phyloP scores from a whole-genome alignment of 371 early-diverging fungal genomes.

The Polyrhizophydium stewartii region DNA sequence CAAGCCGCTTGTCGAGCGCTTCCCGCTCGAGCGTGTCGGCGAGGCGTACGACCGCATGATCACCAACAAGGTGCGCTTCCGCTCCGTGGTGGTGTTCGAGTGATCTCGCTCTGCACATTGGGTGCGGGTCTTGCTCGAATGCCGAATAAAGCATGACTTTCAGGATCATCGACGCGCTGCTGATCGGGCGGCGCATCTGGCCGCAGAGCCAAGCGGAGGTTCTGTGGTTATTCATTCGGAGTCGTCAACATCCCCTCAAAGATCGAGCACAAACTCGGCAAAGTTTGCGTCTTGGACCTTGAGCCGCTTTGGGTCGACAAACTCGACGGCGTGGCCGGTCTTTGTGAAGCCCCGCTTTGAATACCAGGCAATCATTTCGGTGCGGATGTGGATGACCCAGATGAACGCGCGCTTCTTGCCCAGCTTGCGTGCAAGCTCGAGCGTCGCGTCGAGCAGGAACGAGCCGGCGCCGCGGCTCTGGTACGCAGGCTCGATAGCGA shows the following conservation, averaged over 20 bases:
- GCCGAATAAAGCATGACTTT: no score
- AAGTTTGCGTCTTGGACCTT: neutral
- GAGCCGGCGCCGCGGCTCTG: conserved; percentile 1
- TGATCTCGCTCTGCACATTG: no score
- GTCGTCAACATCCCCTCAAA: no score
- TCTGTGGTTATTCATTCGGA: no score
- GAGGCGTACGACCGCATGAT: conserved; percentile 9
- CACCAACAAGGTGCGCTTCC: conserved; percentile 8
- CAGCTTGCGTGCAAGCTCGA: neutral
- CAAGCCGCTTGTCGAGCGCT: conserved; percentile 8
- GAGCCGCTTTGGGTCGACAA: neutral
- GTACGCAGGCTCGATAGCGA: conserved; percentile 1
- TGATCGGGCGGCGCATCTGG: no score
- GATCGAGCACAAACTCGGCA: neutral
- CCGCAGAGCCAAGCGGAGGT: no score
- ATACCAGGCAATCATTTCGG: conserved; percentile 1
- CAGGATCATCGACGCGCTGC: no score
- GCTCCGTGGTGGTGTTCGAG: conserved; percentile 6
- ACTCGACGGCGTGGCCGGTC: neutral
- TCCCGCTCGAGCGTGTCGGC: neutral
- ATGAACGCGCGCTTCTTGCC: neutral
- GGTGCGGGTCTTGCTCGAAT: no score
- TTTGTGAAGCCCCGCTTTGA: neutral
- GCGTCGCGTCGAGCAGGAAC: neutral
- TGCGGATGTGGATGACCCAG: neutral